Percentiles rank a stretch among this genome's conserved stretches.
phyloP scores from a whole-genome alignment of 257 asterid species.

The Salvia miltiorrhiza region DNA sequence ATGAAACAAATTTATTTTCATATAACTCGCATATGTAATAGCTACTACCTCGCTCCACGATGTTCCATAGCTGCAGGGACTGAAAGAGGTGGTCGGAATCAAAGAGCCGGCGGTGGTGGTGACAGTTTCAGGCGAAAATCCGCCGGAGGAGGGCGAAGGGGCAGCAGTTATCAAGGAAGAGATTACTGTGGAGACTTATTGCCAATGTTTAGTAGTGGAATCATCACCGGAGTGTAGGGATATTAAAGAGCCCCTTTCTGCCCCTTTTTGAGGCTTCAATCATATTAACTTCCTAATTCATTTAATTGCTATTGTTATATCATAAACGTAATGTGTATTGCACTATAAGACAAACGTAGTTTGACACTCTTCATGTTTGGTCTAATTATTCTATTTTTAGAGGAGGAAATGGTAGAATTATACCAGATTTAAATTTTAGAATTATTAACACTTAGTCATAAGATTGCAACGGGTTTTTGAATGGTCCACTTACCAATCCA shows the following conservation, averaged over 20 bases:
- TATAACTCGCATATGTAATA: background rate
- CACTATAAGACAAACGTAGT: too few relatives aligned
- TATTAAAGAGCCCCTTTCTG: constrained; percentile 61
- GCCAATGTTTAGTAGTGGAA: constrained; percentile 50
- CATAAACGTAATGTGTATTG: too few relatives aligned
- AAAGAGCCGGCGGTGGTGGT: constrained; percentile 25
- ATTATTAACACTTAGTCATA: too few relatives aligned
- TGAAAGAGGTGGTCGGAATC: constrained; percentile 23
- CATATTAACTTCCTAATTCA: too few relatives aligned
- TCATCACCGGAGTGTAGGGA: constrained; percentile 31
- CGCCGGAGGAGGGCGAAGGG: constrained; percentile 8
- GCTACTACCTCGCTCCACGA: background rate
- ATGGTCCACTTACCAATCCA: too few relatives aligned
- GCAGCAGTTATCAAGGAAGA: background rate
- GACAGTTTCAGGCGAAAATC: constrained; percentile 24
- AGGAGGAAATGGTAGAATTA: too few relatives aligned
- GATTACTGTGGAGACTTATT: constrained; percentile 23
- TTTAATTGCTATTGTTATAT: too few relatives aligned
- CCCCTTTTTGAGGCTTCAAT: constrained; percentile 50
- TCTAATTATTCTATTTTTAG: too few relatives aligned
- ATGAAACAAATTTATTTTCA: too few relatives aligned
- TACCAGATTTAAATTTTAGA: too few relatives aligned
- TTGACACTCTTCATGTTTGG: too few relatives aligned
- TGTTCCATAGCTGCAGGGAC: constrained; percentile 26
- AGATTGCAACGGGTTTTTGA: too few relatives aligned